Conservation (phyloP, 352 stramenopile genomes). For the Pilasporangium apinafurcum region DNA sequence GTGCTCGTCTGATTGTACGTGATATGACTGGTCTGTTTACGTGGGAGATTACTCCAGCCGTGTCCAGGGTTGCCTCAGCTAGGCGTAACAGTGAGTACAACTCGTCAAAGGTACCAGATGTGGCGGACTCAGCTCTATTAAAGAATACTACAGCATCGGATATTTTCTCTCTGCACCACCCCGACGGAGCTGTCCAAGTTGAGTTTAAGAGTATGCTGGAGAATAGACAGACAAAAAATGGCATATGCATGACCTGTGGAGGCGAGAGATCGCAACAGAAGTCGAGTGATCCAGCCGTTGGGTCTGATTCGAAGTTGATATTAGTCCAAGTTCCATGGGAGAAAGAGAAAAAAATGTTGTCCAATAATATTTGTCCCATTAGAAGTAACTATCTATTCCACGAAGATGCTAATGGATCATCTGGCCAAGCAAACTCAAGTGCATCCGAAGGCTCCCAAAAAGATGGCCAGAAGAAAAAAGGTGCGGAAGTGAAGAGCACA, state of each 20-base stretch:
- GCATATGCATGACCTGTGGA: conserved; percentile 44
- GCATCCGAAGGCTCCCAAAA: conserved; percentile 12
- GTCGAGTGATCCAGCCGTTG: not conserved
- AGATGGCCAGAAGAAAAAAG: conserved; percentile 40
- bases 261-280: conserved; percentile 36
- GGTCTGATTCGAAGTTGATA: conserved; percentile 24
- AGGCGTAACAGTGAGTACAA: too few relatives aligned
- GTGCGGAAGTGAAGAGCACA: conserved; percentile 16
- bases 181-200: conserved; percentile 45
- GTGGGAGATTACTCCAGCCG: conserved; percentile 66
- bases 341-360: conserved; percentile 52
- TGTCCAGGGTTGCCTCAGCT: not conserved
- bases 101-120: conserved; percentile 3
- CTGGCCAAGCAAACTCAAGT: not conserved
- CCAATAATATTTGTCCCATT: conserved; percentile 56
- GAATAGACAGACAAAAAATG: conserved; percentile 18
- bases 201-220: conserved; percentile 42
- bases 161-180: conserved; percentile 34
- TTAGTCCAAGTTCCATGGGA: conserved; percentile 50
- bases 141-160: not conserved
- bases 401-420: conserved; percentile 24
- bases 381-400: conserved; percentile 79
- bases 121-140: conserved; percentile 1
- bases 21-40: conserved; percentile 85
- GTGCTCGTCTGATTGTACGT: conserved; percentile 65